A percentile compares a stretch with the other conserved stretches of the same genome.
These are phyloP conservation scores for Gelatoporia subvermispora DNA, from an alignment of 768 basidiomycete species.

Conservation along the genomic window DNA sequence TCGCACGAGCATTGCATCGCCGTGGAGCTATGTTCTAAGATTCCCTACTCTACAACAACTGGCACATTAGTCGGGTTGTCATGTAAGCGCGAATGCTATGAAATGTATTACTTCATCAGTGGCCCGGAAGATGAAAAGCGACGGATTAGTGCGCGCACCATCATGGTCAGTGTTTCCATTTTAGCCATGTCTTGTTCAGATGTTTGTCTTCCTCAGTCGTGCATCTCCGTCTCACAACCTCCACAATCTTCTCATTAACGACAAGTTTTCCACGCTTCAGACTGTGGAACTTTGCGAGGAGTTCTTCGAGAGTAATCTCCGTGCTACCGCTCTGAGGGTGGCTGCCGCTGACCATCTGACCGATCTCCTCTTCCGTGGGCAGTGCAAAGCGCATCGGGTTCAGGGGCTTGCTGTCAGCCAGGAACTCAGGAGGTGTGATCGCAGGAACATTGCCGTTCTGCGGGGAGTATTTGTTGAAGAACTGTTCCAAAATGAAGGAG, in stretches of 20 bases:
- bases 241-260: conserved; percentile 69
- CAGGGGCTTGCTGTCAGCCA: conserved; percentile 17
- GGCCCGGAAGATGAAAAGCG: too few species aligned
- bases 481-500: conserved; percentile 50
- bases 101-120: too few species aligned
- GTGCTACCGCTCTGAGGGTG: conserved; percentile 58
- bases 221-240: conserved; percentile 70
- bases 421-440: conserved; percentile 21
- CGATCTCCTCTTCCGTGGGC: conserved; percentile 75
- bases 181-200: conserved; percentile 50
- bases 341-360: conserved; percentile 58
- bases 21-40: too few species aligned
- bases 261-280: conserved; percentile 50
- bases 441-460: conserved; percentile 23
- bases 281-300: conserved; percentile 51
- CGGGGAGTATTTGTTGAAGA: conserved; percentile 58
- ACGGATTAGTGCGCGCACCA: neutral
- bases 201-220: conserved; percentile 48
- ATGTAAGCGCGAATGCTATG: too few species aligned
- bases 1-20: too few species aligned
- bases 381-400: conserved; percentile 45
- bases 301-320: conserved; percentile 56
- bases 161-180: conserved; percentile 44
- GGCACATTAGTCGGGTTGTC: too few species aligned
- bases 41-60: too few species aligned